Percentiles rank a stretch among this genome's conserved stretches.
Evolutionary conservation across 352 stramenopile genomes (phyloP).

Genomic region (Phytopythium cucurbitacearum): DNA sequence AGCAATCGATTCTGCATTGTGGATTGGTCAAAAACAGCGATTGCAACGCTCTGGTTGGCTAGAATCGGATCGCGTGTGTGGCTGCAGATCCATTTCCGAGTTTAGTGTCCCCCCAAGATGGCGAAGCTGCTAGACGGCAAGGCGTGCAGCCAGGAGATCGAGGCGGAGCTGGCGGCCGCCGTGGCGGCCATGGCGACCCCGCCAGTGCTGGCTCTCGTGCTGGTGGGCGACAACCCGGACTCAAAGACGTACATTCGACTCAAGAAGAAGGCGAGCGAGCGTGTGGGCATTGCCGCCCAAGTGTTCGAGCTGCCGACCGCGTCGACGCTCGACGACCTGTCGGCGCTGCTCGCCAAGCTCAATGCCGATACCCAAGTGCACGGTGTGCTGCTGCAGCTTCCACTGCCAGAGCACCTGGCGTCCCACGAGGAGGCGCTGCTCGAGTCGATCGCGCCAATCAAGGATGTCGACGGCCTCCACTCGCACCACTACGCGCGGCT

Average conservation of each 20-base stretch:
- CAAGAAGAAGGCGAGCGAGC: conserved; percentile 97
- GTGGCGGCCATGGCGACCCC: conserved; percentile 36
- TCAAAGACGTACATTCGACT: conserved; percentile 97
- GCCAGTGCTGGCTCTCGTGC: conserved; percentile 92
- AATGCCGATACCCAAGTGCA: conserved; percentile 90
- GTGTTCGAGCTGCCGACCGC: conserved; percentile 55
- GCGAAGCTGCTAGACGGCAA: conserved; percentile 73
- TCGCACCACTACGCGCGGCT: conserved; percentile 95
- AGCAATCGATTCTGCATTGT: no score
- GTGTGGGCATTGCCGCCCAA: conserved; percentile 90
- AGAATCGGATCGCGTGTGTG: no score
- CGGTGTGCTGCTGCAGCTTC: conserved; percentile 95
- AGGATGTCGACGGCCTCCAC: conserved; percentile 99
- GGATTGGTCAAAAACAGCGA: no score
- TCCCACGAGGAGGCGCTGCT: conserved; percentile 89
- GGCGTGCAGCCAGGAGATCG: conserved; percentile 78
- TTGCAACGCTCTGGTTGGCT: no score
- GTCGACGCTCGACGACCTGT: conserved; percentile 41
- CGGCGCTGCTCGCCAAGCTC: conserved; percentile 63
- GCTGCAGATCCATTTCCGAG: no score
- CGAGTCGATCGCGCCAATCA: conserved; percentile 84
- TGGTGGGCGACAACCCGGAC: conserved; percentile 92
- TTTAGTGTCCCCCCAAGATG: conserved; percentile 13
- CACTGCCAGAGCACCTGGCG: conserved; percentile 52
- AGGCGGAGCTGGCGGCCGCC: conserved; percentile 79